A percentile compares a stretch with the other conserved stretches of the same genome.
Evolutionary conservation across 192 early-diverging fungal species (phyloP).

Genomic region (Tieghemiomyces parasiticus): DNA sequence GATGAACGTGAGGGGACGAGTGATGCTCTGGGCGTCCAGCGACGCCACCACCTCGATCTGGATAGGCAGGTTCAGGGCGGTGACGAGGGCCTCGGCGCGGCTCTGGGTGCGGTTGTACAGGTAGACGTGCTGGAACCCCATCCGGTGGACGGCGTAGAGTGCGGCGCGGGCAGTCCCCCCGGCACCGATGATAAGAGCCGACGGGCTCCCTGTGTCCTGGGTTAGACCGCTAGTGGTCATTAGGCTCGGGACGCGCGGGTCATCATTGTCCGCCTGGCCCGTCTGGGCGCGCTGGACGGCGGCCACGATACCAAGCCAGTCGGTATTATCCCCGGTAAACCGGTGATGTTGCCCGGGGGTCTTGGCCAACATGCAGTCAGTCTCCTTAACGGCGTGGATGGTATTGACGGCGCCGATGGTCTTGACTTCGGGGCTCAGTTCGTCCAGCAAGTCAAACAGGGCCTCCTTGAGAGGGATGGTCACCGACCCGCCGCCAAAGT

Average conservation of each 20-base stretch:
- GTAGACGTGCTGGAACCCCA: slow-evolving; percentile 47
- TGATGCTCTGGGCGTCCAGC: not conserved
- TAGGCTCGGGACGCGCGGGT: not conserved
- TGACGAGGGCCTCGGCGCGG: slow-evolving; percentile 54
- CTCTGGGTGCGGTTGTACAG: slow-evolving; percentile 77
- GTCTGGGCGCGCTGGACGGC: slow-evolving; percentile 34
- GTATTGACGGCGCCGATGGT: slow-evolving; percentile 96
- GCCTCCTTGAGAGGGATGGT: slow-evolving; percentile 92
- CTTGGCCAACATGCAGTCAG: no score
- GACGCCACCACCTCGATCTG: not conserved
- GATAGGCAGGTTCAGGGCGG: slow-evolving; percentile 29
- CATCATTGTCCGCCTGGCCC: not conserved
- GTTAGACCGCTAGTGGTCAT: slow-evolving; percentile 7
- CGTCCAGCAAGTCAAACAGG: slow-evolving; percentile 59
- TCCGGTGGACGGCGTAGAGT: slow-evolving; percentile 60
- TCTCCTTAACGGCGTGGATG: slow-evolving; percentile 31
- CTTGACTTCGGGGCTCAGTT: slow-evolving; percentile 58
- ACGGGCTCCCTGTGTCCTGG: slow-evolving; percentile 10
- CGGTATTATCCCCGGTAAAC: slow-evolving; percentile 87
- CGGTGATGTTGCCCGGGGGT: slow-evolving; percentile 18
- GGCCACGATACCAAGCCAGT: slow-evolving; percentile 77
- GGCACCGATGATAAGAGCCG: slow-evolving; percentile 78
- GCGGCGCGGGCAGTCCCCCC: slow-evolving; percentile 92
- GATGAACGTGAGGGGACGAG: slow-evolving; percentile 34
- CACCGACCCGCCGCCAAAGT: slow-evolving; percentile 89